These are phyloP conservation scores for Nepenthes alata DNA, from an alignment of 179 eudicot genomes.

Conservation along the genomic window DNA sequence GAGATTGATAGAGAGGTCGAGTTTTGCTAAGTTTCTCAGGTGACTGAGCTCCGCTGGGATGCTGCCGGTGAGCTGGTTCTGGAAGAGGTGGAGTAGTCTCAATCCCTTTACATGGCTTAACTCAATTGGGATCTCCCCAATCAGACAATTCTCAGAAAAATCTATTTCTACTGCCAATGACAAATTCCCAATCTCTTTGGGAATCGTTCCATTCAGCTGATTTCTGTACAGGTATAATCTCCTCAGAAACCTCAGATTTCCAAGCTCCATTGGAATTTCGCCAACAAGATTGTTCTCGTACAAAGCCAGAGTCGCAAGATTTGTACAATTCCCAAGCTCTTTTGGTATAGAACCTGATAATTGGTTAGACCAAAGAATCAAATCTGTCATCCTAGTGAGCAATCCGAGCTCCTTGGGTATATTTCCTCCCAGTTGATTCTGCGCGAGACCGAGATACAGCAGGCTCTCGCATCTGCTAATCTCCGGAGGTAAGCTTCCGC, in stretches of 20 bases:
- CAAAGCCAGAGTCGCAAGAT: conserved; percentile 61
- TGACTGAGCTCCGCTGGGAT: conserved; percentile 56
- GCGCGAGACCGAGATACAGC: conserved; percentile 71
- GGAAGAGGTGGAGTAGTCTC: conserved; percentile 51
- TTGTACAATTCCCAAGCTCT: conserved; percentile 68
- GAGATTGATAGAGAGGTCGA: conserved; percentile 71
- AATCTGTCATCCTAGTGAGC: conserved; percentile 43
- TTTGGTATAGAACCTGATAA: conserved; percentile 62
- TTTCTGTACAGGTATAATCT: conserved; percentile 63
- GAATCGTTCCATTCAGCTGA: conserved; percentile 67
- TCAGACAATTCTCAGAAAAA: conserved; percentile 66
- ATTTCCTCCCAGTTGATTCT: conserved; percentile 50
- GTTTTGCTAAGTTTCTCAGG: conserved; percentile 51
- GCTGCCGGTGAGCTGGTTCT: conserved; percentile 57
- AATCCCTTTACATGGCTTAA: conserved; percentile 44
- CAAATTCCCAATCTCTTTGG: conserved; percentile 66
- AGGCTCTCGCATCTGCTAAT: conserved; percentile 55
- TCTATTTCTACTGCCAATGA: conserved; percentile 55
- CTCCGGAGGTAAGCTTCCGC: conserved; percentile 65
- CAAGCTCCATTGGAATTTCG: conserved; percentile 59
- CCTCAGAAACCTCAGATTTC: conserved; percentile 34
- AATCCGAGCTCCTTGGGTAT: conserved; percentile 68
- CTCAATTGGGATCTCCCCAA: conserved; percentile 67
- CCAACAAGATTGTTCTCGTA: conserved; percentile 71
- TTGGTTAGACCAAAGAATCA: conserved; percentile 70